Percentiles rank a stretch among this genome's conserved stretches.
Evolutionary conservation across 495 filamentous ascomycete genomes (phyloP).

Genomic region (Podospora pseudoanserina): DNA sequence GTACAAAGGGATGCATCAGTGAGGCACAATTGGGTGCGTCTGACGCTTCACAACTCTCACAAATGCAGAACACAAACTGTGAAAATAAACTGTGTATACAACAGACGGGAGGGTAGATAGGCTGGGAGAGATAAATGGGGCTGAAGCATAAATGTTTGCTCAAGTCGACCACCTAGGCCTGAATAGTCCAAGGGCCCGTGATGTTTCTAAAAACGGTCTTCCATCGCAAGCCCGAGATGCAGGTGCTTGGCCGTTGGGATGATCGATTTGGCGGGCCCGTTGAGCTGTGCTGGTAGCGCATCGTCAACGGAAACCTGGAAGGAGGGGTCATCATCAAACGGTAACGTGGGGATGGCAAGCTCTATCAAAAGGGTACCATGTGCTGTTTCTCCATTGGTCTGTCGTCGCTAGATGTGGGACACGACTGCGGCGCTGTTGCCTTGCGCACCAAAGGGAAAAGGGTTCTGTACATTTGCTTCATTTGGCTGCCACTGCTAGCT

Average conservation of each 20-base stretch:
- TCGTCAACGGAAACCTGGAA: neutral
- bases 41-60: neutral
- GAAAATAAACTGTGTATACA: neutral
- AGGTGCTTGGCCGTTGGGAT: neutral
- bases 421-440: conserved; percentile 4
- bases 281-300: neutral
- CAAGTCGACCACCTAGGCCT: too few relatives aligned
- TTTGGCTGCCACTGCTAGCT: neutral
- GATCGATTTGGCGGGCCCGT: neutral
- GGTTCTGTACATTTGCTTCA: neutral
- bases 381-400: neutral
- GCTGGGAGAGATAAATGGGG: neutral
- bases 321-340: neutral
- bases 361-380: neutral
- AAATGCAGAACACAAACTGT: neutral
- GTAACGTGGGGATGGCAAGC: neutral
- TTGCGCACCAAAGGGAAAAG: neutral
- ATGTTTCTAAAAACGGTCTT: neutral
- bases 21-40: neutral
- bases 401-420: neutral
- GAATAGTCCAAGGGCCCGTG: neutral
- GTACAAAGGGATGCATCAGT: neutral
- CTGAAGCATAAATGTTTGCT: neutral
- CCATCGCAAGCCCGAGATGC: neutral
- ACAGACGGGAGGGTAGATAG: neutral